Evolutionary conservation across 495 filamentous ascomycete genomes (phyloP), one percentile per base, ranked within the genome.

Genomic region (Aspergillus diversus): DNA sequence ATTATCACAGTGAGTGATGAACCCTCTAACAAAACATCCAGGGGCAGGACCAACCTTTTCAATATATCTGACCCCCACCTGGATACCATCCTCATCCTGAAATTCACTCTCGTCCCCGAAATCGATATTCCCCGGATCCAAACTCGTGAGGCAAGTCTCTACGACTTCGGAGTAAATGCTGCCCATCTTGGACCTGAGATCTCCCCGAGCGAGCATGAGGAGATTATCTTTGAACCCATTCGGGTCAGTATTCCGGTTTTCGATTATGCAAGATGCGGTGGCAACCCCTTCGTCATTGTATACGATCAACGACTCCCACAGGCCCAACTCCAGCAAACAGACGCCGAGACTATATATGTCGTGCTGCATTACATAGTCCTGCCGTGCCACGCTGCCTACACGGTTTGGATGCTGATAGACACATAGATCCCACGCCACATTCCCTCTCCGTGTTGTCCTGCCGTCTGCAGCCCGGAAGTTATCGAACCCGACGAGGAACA

Each of bases 31-130:
- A 43, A 9, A 15, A 43, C 3, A 43, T 43, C 39, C 3, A 9
- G 9, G 39, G 39, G 15, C 1, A 43, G 39, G 15, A 43, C 39
- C 1, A 15, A 43, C 39, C 39, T 43, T 43, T 15, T 43, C 39
- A 15, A 43, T 43, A 43, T 43, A 43, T 43, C 39, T 43, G 9
- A 43, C 39, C 8, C 39, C 47, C 7, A 56, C 12, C 8, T 35
- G 33, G 42, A 56, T 34, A 11, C 53, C 53, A 56, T 56, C 53
- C 35, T n/a, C 33, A 56, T 56, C 53, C 53, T 56, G 53, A 27
- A 56, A 56, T 8, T 56, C 53, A n/a, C 31, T 56, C 33, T 56
- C 33, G 11, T 56, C 53, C 12, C 53, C 53, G 42, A 56, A 56
- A 34, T 56, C 53, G 9, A n/a, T 5, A 34, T 56, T 56, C 17